phyloP scores from a whole-genome alignment of 345 rosid genomes.

The Turritis glabra region DNA sequence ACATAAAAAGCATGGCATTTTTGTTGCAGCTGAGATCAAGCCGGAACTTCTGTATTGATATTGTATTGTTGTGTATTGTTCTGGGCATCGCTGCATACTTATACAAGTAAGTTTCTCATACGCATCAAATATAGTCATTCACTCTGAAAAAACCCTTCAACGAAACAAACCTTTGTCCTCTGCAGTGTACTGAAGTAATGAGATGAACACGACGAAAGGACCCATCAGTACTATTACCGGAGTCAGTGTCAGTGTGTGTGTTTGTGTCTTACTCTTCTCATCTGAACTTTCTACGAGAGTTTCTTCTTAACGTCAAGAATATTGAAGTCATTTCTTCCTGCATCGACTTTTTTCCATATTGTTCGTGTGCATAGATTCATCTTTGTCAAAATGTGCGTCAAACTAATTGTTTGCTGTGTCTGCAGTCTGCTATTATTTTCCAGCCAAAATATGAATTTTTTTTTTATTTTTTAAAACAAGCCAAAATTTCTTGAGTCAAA shows the following conservation, averaged over 20 bases:
- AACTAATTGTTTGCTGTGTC: background rate
- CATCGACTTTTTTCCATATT: background rate
- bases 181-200: slow-evolving; percentile 78
- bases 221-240: slow-evolving; percentile 13
- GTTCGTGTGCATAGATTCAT: slow-evolving; percentile 22
- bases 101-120: slow-evolving; percentile 77
- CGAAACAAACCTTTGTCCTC: slow-evolving; percentile 11
- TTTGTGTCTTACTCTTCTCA: slow-evolving; percentile 11
- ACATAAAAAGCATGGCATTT: slow-evolving; percentile 4
- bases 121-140: background rate
- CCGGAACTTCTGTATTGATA: slow-evolving; percentile 96
- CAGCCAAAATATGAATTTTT: background rate
- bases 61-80: slow-evolving; percentile 77
- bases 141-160: slow-evolving; percentile 3
- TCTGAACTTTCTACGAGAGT: slow-evolving; percentile 19
- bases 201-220: slow-evolving; percentile 28
- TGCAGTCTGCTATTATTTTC: background rate
- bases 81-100: slow-evolving; percentile 98
- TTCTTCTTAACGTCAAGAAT: slow-evolving; percentile 11
- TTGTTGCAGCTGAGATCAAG: slow-evolving; percentile 92
- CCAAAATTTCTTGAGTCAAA: background rate
- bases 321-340: slow-evolving; percentile 9
- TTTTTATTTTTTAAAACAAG: background rate
- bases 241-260: slow-evolving; percentile 17
- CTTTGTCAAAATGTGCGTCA: slow-evolving; percentile 6